Conservation (phyloP, 2,329 filamentous ascomycete genomes). For the Paraphoma sp. region DNA sequence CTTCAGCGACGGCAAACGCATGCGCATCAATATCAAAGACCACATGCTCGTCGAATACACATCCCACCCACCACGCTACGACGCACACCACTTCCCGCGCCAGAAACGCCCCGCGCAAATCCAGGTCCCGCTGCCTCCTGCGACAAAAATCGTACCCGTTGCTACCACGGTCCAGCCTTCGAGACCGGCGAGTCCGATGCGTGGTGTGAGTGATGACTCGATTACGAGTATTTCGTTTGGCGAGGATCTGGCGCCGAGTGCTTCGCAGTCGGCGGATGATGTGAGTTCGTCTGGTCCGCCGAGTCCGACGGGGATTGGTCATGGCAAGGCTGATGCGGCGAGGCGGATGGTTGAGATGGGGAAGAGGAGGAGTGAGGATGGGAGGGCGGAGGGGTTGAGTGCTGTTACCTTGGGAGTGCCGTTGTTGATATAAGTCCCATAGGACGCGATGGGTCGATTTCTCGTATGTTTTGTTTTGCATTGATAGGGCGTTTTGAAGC, state of each 20-base stretch:
- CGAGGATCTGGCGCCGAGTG: constrained; percentile 36
- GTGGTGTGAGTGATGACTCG: constrained; percentile 39
- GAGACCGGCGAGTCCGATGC: constrained; percentile 35
- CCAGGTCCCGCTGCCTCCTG: constrained; percentile 5
- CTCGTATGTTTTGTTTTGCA: constrained; percentile 2
- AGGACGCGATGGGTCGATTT: not conserved
- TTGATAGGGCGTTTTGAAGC: constrained; percentile 2
- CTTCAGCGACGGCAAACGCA: constrained; percentile 49
- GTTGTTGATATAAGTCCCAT: constrained; percentile 36
- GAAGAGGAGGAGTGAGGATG: constrained; percentile 31
- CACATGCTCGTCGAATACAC: constrained; percentile 52
- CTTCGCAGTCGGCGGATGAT: constrained; percentile 28
- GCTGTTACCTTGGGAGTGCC: constrained; percentile 28
- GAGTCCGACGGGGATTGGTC: constrained; percentile 30
- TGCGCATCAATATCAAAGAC: constrained; percentile 53
- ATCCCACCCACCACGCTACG: constrained; percentile 54
- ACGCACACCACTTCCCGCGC: constrained; percentile 46
- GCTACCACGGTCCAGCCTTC: not conserved
- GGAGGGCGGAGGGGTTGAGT: constrained; percentile 23
- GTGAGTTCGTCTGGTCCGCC: constrained; percentile 27
- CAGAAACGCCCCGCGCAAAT: constrained; percentile 17
- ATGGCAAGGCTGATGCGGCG: constrained; percentile 33
- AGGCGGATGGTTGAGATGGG: constrained; percentile 16
- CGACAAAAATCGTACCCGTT: constrained; percentile 5
- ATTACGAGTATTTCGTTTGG: constrained; percentile 42